Percentiles rank a stretch among this genome's conserved stretches.
These are phyloP conservation scores for Ophiocordyceps camponoti-leonardi DNA, from an alignment of 2,329 filamentous ascomycete species.

Conservation along the genomic window DNA sequence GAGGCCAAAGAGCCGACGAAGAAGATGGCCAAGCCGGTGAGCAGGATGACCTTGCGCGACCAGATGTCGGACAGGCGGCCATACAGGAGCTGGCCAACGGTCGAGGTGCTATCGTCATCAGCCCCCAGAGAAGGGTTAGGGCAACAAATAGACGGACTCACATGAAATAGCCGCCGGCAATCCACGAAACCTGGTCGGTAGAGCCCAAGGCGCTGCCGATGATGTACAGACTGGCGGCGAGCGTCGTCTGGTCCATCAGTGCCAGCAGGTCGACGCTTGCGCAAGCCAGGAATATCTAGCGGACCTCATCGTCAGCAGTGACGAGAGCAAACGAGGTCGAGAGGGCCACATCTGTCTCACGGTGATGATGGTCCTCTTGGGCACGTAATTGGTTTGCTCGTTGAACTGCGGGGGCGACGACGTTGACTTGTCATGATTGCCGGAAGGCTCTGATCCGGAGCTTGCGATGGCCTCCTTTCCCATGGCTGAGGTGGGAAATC, in stretches of 20 bases:
- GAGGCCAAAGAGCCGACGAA: constrained; percentile 25
- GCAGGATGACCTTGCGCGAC: constrained; percentile 23
- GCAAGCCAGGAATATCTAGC: constrained; percentile 38
- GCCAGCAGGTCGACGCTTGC: constrained; percentile 36
- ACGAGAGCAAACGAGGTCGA: neutral
- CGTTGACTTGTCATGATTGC: neutral
- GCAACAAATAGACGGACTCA: constrained; percentile 9
- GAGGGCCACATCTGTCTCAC: constrained; percentile 11
- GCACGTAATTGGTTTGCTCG: constrained; percentile 39
- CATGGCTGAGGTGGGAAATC: neutral
- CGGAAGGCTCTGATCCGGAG: constrained; percentile 4
- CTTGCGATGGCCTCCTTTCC: neutral
- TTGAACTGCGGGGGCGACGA: constrained; percentile 22
- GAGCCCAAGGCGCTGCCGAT: constrained; percentile 32
- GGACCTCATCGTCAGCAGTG: constrained; percentile 3
- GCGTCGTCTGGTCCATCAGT: constrained; percentile 39
- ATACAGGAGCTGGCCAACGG: constrained; percentile 27
- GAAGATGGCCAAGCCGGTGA: constrained; percentile 22
- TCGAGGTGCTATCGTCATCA: constrained; percentile 18
- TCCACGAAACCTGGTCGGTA: constrained; percentile 33
- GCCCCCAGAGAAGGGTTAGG: neutral
- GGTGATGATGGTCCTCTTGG: constrained; percentile 30
- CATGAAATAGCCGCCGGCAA: constrained; percentile 39
- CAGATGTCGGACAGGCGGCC: constrained; percentile 28
- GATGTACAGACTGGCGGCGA: constrained; percentile 36